Evolutionary conservation across 371 early-diverging fungal species (phyloP).

Genomic region (Mucor velutinosus): DNA sequence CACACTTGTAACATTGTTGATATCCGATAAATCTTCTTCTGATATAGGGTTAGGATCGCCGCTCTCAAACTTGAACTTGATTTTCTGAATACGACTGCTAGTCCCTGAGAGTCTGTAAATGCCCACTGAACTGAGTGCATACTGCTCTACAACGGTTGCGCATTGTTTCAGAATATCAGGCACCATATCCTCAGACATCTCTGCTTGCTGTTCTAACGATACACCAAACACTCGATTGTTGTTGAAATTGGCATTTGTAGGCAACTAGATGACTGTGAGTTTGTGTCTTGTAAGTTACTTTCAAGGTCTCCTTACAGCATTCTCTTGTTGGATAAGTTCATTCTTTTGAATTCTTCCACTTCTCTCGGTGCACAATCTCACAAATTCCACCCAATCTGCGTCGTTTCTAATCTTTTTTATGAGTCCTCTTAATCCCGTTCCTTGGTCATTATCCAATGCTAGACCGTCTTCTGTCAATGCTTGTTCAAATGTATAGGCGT

Average conservation of each 20-base stretch:
- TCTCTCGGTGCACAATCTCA: constrained; percentile 24
- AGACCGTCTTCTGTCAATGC: constrained; percentile 35
- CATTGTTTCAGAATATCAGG: constrained; percentile 78
- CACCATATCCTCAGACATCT: constrained; percentile 66
- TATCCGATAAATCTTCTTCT: constrained; percentile 65
- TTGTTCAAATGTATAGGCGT: constrained; percentile 61
- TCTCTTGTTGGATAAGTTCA: constrained; percentile 11
- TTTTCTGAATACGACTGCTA: constrained; percentile 35
- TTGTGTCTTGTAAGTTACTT: not conserved
- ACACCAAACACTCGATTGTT: constrained; percentile 69
- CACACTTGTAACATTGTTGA: constrained; percentile 81
- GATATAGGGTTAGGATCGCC: constrained; percentile 29
- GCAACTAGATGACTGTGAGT: not conserved
- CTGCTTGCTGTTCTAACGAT: constrained; percentile 59
- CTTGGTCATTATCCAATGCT: constrained; percentile 41
- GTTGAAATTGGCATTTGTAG: constrained; percentile 1
- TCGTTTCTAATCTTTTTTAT: constrained; percentile 66
- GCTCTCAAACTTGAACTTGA: constrained; percentile 30
- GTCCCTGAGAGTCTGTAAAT: constrained; percentile 87
- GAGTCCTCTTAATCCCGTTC: constrained; percentile 52
- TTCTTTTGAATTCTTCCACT: constrained; percentile 27
- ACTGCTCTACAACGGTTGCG: constrained; percentile 75
- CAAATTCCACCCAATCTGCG: constrained; percentile 40
- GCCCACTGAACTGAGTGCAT: constrained; percentile 68
- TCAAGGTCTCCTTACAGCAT: constrained; percentile 4